A percentile compares a stretch with the other conserved stretches of the same genome.
These are phyloP conservation scores for Blastomyces gilchristii DNA, from an alignment of 2,329 filamentous ascomycete genomes.

Conservation along the genomic window DNA sequence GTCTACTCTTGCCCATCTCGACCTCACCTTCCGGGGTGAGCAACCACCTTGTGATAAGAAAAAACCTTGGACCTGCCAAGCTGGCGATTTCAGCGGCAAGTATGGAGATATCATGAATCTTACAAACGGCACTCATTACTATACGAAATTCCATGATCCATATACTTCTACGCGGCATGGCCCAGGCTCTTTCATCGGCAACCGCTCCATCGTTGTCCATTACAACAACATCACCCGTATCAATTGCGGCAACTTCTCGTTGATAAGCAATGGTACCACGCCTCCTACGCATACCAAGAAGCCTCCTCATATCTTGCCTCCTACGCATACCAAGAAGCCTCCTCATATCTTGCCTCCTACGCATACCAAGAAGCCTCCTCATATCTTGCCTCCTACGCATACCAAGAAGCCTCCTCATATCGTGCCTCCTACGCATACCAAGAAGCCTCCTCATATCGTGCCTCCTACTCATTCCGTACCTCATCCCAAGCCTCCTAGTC, in stretches of 20 bases:
- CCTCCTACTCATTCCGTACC: too few relatives aligned
- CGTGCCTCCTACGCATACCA: too few relatives aligned
- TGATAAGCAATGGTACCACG: not conserved
- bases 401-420: too few relatives aligned
- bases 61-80: slow-evolving; percentile 56
- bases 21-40: slow-evolving; percentile 59
- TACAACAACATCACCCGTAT: slow-evolving; percentile 43
- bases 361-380: too few relatives aligned
- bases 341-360: too few relatives aligned
- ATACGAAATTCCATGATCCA: slow-evolving; percentile 35
- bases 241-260: slow-evolving; percentile 47
- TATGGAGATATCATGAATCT: slow-evolving; percentile 51
- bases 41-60: slow-evolving; percentile 48
- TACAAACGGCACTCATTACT: slow-evolving; percentile 21
- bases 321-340: too few relatives aligned
- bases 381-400: too few relatives aligned
- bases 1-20: slow-evolving; percentile 55
- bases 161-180: slow-evolving; percentile 45
- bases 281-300: not conserved
- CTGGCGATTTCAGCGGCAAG: slow-evolving; percentile 69
- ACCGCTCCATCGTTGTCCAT: slow-evolving; percentile 48
- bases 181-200: too few relatives aligned
- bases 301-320: too few relatives aligned
- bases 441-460: too few relatives aligned
- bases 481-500: too few relatives aligned